These are phyloP conservation scores for Lactifluus volemus DNA, from an alignment of 768 basidiomycete genomes.

Conservation along the genomic window DNA sequence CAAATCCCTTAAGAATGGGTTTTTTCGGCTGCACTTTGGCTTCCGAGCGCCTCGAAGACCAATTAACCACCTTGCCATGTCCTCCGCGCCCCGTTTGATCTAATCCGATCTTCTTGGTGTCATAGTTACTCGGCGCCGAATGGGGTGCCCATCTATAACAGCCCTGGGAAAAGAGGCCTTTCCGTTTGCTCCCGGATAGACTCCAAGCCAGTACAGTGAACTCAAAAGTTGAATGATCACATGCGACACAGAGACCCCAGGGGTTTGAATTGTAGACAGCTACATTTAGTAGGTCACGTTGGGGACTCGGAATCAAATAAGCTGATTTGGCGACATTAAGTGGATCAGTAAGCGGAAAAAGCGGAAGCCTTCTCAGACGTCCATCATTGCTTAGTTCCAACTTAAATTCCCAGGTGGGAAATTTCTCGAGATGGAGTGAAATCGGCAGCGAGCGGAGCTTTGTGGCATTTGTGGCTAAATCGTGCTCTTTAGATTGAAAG, in stretches of 20 bases:
- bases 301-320: constrained; percentile 1
- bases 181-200: background rate
- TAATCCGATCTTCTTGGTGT: constrained; percentile 5
- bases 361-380: background rate
- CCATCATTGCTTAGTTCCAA: constrained; percentile 16
- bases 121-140: constrained; percentile 15
- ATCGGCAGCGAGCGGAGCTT: constrained; percentile 6
- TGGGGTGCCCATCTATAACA: background rate
- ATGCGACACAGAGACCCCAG: background rate
- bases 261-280: background rate
- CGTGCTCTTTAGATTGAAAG: background rate
- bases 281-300: constrained; percentile 8
- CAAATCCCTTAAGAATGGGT: background rate
- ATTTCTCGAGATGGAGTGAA: background rate
- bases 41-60: constrained; percentile 16
- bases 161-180: background rate
- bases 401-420: constrained; percentile 5
- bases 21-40: background rate
- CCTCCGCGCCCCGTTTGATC: constrained; percentile 1
- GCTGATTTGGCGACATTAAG: background rate
- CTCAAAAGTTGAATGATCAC: background rate
- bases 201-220: background rate
- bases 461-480: constrained; percentile 17
- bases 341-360: background rate
- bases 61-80: constrained; percentile 2